Conservation (phyloP, 2,329 filamentous ascomycete species). For the Orbilia blumenaviensis region DNA sequence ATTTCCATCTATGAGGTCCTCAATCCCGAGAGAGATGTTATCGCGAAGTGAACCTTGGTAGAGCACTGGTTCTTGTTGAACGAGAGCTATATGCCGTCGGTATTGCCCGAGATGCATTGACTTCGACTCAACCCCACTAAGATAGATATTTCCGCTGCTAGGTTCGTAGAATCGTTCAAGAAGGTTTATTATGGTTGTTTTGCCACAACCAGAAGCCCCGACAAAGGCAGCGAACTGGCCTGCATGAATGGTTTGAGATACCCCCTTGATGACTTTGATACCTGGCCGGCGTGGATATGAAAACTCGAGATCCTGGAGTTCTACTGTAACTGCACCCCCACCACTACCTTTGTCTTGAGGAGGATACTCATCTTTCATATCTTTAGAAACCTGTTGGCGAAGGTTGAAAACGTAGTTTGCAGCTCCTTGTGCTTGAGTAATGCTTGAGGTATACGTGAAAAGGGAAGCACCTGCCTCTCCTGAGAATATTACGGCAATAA, state of each 20-base stretch:
- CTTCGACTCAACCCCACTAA: slow-evolving; percentile 70
- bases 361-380: slow-evolving; percentile 7
- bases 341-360: neutral
- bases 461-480: slow-evolving; percentile 72
- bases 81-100: slow-evolving; percentile 72
- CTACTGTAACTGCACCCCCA: slow-evolving; percentile 5
- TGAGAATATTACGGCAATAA: slow-evolving; percentile 74
- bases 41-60: slow-evolving; percentile 76
- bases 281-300: slow-evolving; percentile 61
- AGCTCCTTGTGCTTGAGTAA: slow-evolving; percentile 22
- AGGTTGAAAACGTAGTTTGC: slow-evolving; percentile 32
- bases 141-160: slow-evolving; percentile 71
- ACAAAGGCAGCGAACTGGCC: slow-evolving; percentile 77
- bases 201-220: slow-evolving; percentile 75
- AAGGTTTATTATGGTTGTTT: slow-evolving; percentile 74
- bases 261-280: slow-evolving; percentile 62
- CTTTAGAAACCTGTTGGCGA: neutral
- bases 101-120: slow-evolving; percentile 71
- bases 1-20: slow-evolving; percentile 26
- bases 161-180: slow-evolving; percentile 75
- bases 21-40: slow-evolving; percentile 71
- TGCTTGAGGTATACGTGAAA: slow-evolving; percentile 22
- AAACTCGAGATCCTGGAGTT: slow-evolving; percentile 55
- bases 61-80: slow-evolving; percentile 77
- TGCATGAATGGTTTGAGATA: slow-evolving; percentile 63